Conservation (phyloP, 306 rosid genomes). For the Clitoria ternatea region DNA sequence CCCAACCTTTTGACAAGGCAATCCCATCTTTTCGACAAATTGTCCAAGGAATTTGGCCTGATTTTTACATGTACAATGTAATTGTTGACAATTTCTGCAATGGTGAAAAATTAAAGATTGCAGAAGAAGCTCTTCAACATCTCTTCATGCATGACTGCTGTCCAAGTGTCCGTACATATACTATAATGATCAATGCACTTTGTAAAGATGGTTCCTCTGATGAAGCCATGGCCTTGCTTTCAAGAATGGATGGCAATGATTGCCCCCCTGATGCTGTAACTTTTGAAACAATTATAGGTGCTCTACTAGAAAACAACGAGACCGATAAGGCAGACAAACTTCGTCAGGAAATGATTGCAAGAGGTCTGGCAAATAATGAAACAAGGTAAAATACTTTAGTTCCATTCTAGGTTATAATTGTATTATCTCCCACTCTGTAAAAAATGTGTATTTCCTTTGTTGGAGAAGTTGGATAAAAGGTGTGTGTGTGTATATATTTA, state of each 20-base stretch:
- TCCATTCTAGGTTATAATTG: neutral
- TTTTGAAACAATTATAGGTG: conserved; percentile 31
- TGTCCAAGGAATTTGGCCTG: conserved; percentile 25
- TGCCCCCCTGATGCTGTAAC: conserved; percentile 35
- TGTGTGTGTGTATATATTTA: neutral
- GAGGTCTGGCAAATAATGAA: conserved; percentile 27
- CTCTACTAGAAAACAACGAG: conserved; percentile 25
- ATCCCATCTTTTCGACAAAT: conserved; percentile 28
- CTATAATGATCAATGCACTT: conserved; percentile 33
- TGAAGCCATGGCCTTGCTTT: conserved; percentile 31
- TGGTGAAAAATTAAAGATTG: conserved; percentile 23
- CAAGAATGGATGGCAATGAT: conserved; percentile 28
- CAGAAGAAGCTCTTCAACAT: conserved; percentile 21
- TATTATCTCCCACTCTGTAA: neutral
- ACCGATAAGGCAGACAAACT: conserved; percentile 27
- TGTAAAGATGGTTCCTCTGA: conserved; percentile 28
- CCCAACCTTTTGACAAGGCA: conserved; percentile 23
- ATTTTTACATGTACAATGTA: neutral
- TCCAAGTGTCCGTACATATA: conserved; percentile 37
- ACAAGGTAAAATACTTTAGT: conserved; percentile 10
- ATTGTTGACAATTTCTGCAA: conserved; percentile 22
- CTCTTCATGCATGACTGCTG: conserved; percentile 16
- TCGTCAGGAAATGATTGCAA: conserved; percentile 22
- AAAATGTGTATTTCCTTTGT: neutral
- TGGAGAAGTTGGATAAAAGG: conserved; percentile 5